These are phyloP conservation scores for Cicer pinnatifidum DNA, from an alignment of 306 rosid species.

Conservation along the genomic window DNA sequence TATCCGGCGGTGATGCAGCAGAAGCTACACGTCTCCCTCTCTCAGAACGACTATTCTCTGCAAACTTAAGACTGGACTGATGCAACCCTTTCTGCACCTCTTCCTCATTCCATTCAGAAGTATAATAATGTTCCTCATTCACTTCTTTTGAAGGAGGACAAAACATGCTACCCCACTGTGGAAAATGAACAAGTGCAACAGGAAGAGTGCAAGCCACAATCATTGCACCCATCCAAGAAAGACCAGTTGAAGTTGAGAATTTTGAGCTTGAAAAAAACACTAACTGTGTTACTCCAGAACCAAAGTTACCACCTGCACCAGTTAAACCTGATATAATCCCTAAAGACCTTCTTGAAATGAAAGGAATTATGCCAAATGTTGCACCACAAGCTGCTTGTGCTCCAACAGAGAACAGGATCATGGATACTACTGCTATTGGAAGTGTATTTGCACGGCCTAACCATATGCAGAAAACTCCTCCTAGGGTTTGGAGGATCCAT, in stretches of 20 bases:
- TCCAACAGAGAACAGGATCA: constrained; percentile 89
- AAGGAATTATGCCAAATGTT: constrained; percentile 81
- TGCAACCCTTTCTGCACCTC: constrained; percentile 74
- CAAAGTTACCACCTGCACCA: constrained; percentile 91
- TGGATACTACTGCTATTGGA: constrained; percentile 61
- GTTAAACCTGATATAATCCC: constrained; percentile 80
- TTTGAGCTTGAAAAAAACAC: constrained; percentile 65
- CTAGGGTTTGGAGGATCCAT: constrained; percentile 78
- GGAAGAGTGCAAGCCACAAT: constrained; percentile 78
- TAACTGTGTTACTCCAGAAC: constrained; percentile 80
- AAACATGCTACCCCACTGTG: constrained; percentile 96
- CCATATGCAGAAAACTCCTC: constrained; percentile 88
- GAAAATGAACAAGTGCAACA: constrained; percentile 73
- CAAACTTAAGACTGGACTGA: constrained; percentile 71
- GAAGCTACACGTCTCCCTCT: constrained; percentile 75
- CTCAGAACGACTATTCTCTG: constrained; percentile 85
- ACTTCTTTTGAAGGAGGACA: constrained; percentile 66
- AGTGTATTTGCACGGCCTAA: constrained; percentile 75
- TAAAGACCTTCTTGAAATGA: constrained; percentile 77
- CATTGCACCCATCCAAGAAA: constrained; percentile 78
- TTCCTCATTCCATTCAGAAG: constrained; percentile 75
- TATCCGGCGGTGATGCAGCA: constrained; percentile 68
- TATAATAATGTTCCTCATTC: constrained; percentile 64
- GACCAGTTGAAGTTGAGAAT: constrained; percentile 61
- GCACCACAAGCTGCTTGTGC: constrained; percentile 98